Conservation (phyloP, 2,329 filamentous ascomycete genomes). For the Daldinia sp. region DNA sequence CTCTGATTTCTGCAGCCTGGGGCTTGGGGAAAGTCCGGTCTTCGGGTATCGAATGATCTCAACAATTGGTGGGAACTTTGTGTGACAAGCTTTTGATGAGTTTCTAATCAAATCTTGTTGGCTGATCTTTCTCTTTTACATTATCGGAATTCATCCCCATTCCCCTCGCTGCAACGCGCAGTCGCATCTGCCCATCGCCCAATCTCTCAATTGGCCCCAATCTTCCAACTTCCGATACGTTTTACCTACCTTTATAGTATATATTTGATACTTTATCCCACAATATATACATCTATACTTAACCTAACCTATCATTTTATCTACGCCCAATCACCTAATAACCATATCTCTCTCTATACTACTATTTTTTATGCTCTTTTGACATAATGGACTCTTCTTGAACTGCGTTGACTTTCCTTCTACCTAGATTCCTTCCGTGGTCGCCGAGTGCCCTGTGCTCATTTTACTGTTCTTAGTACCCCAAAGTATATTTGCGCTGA, state of each 20-base stretch:
- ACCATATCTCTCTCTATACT: neutral
- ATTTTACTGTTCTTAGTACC: neutral
- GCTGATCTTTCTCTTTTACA: constrained; percentile 20
- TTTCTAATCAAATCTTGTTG: constrained; percentile 22
- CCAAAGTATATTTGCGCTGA: constrained; percentile 23
- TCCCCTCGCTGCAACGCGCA: constrained; percentile 9
- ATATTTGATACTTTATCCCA: neutral
- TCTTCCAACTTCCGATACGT: neutral
- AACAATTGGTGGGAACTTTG: constrained; percentile 30
- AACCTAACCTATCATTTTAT: neutral
- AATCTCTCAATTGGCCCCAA: neutral
- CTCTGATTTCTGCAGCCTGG: neutral
- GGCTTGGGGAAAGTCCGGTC: constrained; percentile 31
- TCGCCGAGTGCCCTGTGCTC: neutral
- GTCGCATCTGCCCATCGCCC: constrained; percentile 6
- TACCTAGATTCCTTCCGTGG: neutral
- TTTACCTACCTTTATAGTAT: neutral
- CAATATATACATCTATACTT: neutral
- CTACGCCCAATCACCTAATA: neutral
- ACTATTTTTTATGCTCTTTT: constrained; percentile 5
- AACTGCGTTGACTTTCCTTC: constrained; percentile 10
- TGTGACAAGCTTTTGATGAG: constrained; percentile 32
- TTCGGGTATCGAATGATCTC: constrained; percentile 32
- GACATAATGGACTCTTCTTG: constrained; percentile 31
- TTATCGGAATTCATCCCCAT: constrained; percentile 1